phyloP scores from a whole-genome alignment of 2,329 filamentous ascomycete species.

The Aschersonia sp. region DNA sequence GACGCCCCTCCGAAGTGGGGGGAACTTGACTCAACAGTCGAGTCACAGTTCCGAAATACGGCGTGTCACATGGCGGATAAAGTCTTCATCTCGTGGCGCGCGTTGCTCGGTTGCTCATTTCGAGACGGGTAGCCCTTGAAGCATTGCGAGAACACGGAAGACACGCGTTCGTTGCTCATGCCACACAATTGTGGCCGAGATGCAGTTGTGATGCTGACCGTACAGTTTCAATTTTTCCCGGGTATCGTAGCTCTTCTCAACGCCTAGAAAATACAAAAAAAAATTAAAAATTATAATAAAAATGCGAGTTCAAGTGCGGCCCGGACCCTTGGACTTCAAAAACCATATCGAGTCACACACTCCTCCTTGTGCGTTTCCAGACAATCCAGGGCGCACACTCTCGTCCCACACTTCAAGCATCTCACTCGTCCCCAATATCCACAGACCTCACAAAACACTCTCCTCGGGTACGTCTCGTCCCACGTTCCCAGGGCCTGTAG shows the following conservation, averaged over 20 bases:
- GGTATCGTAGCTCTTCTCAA: slow-evolving; percentile 5
- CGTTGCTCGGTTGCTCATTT: too few species aligned
- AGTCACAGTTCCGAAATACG: too few species aligned
- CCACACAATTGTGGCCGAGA: too few species aligned
- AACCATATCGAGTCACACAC: slow-evolving; percentile 51
- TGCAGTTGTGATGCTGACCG: too few species aligned
- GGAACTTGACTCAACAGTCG: too few species aligned
- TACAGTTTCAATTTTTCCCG: not conserved
- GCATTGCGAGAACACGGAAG: too few species aligned
- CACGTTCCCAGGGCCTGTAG: slow-evolving; percentile 42
- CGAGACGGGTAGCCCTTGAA: too few species aligned
- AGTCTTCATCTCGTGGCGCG: too few species aligned
- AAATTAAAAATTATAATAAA: not conserved
- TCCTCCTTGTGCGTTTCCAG: slow-evolving; percentile 59
- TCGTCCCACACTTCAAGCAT: slow-evolving; percentile 65
- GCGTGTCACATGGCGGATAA: too few species aligned
- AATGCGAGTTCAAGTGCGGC: not conserved
- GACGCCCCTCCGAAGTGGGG: too few species aligned
- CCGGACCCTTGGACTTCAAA: not conserved
- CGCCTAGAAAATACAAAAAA: not conserved
- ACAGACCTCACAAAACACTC: slow-evolving; percentile 64
- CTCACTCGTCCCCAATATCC: slow-evolving; percentile 68
- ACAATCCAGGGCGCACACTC: slow-evolving; percentile 66
- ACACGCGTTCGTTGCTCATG: too few species aligned
- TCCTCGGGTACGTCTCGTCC: slow-evolving; percentile 36